Evolutionary conservation across 73 alveolate genomes (phyloP).

Genomic region (Paramecium pentaurelia): DNA sequence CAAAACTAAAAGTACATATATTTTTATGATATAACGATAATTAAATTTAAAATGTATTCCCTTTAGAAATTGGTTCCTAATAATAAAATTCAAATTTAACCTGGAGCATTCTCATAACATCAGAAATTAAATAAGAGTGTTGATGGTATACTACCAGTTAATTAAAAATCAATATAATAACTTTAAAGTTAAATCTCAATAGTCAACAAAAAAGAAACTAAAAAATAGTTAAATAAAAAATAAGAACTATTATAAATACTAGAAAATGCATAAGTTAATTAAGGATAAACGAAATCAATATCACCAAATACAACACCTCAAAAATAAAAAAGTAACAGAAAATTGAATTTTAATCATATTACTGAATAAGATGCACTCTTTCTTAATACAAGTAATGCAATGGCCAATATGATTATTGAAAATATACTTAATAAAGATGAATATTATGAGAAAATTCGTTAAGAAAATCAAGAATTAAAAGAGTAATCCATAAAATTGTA

Average conservation of each 20-base stretch:
- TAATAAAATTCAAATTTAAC: neutral
- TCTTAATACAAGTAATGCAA: neutral
- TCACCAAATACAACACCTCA: neutral
- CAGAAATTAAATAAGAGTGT: neutral
- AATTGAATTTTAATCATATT: constrained; percentile 22
- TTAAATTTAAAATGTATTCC: neutral
- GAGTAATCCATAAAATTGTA: neutral
- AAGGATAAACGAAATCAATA: neutral
- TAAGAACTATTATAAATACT: neutral
- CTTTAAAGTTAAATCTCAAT: neutral
- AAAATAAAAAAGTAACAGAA: neutral
- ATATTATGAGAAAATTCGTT: constrained; percentile 29
- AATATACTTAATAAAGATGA: constrained; percentile 31
- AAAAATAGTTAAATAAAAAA: neutral
- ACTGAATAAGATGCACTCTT: constrained; percentile 5
- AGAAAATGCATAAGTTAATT: constrained; percentile 11
- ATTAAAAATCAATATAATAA: neutral
- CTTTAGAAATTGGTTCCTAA: neutral
- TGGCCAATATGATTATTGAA: constrained; percentile 13
- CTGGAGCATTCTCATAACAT: constrained; percentile 21
- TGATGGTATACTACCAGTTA: neutral
- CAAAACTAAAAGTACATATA: neutral
- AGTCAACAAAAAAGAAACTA: neutral
- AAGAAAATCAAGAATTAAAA: neutral
- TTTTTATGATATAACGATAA: neutral